Evolutionary conservation across 352 stramenopile species (phyloP).

Genomic region (Globisporangium solare): DNA sequence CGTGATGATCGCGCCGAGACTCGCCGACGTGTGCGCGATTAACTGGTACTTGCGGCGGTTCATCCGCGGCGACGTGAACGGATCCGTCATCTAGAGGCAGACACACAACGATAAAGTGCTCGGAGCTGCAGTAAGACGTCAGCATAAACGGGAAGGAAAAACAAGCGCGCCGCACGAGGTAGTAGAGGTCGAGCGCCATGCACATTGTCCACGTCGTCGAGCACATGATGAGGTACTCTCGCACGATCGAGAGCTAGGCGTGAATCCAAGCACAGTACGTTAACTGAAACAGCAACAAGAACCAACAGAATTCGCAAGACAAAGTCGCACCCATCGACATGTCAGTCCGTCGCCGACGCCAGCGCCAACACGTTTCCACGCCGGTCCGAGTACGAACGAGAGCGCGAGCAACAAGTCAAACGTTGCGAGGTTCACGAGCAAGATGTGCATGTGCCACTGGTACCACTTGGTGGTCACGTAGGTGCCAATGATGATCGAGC

Average conservation of each 20-base stretch:
- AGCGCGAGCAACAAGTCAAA: conserved; percentile 60
- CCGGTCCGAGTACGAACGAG: conserved; percentile 69
- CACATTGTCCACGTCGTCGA: conserved; percentile 66
- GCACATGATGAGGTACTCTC: conserved; percentile 76
- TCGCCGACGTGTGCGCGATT: conserved; percentile 36
- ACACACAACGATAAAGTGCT: neutral
- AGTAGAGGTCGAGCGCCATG: conserved; percentile 69
- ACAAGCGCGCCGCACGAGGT: conserved; percentile 46
- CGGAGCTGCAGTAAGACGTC: too few species aligned
- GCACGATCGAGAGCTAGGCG: conserved; percentile 43
- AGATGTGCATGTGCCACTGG: conserved; percentile 63
- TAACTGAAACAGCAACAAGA: neutral
- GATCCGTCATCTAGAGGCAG: conserved; percentile 55
- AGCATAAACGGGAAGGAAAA: neutral
- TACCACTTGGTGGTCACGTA: conserved; percentile 55
- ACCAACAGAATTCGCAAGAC: neutral
- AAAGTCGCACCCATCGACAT: conserved; percentile 41
- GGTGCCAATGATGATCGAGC: conserved; percentile 37
- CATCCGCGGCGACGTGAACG: conserved; percentile 67
- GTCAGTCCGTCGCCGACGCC: conserved; percentile 31
- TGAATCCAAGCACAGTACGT: neutral
- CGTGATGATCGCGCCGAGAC: conserved; percentile 41
- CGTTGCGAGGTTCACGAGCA: conserved; percentile 58
- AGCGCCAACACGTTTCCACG: conserved; percentile 34
- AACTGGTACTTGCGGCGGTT: conserved; percentile 68